A percentile compares a stretch with the other conserved stretches of the same genome.
Evolutionary conservation across 306 rosid species (phyloP).

Genomic region (Gillenia trifoliata): DNA sequence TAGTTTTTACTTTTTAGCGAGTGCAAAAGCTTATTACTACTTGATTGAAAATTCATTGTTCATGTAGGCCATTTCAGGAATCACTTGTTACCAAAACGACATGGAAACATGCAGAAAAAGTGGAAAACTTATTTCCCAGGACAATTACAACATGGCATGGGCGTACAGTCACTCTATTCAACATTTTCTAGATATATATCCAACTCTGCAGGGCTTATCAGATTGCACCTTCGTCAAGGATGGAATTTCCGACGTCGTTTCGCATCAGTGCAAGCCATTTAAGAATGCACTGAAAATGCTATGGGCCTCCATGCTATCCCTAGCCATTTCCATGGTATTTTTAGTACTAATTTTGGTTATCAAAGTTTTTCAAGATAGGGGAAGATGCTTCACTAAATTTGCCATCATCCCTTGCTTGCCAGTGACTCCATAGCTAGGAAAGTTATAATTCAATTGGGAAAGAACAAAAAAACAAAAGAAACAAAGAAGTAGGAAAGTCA

Average conservation of each 20-base stretch:
- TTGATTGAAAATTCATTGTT: not conserved
- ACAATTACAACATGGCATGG: slow-evolving; percentile 44
- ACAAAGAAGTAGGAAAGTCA: not conserved
- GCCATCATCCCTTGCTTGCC: slow-evolving; percentile 12
- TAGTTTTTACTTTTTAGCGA: not conserved
- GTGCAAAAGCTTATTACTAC: not conserved
- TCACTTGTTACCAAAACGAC: slow-evolving; percentile 31
- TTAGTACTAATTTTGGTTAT: slow-evolving; percentile 40
- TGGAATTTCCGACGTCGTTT: slow-evolving; percentile 41
- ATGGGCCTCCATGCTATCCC: slow-evolving; percentile 51
- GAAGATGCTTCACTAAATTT: slow-evolving; percentile 25
- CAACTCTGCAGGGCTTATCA: slow-evolving; percentile 51
- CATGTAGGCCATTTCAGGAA: slow-evolving; percentile 39
- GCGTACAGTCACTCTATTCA: slow-evolving; percentile 59
- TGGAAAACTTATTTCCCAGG: slow-evolving; percentile 42
- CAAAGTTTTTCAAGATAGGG: slow-evolving; percentile 36
- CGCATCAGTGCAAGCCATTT: slow-evolving; percentile 57
- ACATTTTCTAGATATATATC: slow-evolving; percentile 51
- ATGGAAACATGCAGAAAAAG: slow-evolving; percentile 33
- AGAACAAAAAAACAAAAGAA: not conserved
- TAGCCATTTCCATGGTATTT: slow-evolving; percentile 51
- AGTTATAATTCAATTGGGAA: not conserved
- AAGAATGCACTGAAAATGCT: slow-evolving; percentile 29
- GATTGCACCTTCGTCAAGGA: slow-evolving; percentile 47
- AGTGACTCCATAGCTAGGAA: not conserved